phyloP scores from a whole-genome alignment of 148 eudicot species.

The Camellia sinensis region DNA sequence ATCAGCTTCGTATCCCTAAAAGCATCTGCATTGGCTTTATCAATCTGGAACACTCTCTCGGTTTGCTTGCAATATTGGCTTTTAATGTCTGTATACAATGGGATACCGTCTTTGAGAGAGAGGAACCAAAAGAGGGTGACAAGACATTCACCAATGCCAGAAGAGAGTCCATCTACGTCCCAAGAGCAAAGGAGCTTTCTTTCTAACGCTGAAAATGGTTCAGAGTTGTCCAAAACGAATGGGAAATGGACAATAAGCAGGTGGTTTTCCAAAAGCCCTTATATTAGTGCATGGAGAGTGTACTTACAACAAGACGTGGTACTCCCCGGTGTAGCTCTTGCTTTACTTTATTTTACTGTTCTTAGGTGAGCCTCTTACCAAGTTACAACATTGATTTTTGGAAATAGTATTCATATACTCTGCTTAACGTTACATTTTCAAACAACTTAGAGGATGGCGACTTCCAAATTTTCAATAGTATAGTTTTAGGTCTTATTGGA shows the following conservation, averaged over 20 bases:
- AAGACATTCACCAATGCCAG: constrained; percentile 26
- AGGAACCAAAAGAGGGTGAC: constrained; percentile 33
- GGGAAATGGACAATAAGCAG: constrained; percentile 22
- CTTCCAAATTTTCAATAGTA: too few species aligned
- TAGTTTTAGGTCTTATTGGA: too few species aligned
- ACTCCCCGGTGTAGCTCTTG: constrained; percentile 81
- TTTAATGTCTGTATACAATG: constrained; percentile 66
- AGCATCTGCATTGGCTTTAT: constrained; percentile 65
- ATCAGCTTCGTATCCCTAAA: constrained; percentile 72
- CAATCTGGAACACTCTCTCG: constrained; percentile 66
- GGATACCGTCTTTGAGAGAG: constrained; percentile 62
- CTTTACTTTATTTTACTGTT: constrained; percentile 73
- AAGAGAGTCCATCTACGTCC: constrained; percentile 32
- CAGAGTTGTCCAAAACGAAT: constrained; percentile 13
- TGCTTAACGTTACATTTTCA: not conserved
- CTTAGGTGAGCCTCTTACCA: constrained; percentile 51
- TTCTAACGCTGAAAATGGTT: constrained; percentile 15
- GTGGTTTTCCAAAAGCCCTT: constrained; percentile 27
- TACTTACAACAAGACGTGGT: constrained; percentile 78
- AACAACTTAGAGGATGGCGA: too few species aligned
- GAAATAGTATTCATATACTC: not conserved
- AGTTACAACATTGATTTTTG: not conserved
- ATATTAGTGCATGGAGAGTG: constrained; percentile 65
- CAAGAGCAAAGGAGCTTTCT: constrained; percentile 26
- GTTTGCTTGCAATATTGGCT: constrained; percentile 77